These are phyloP conservation scores for Fusarium pseudonygamai DNA, from an alignment of 2,329 filamentous ascomycete genomes.

Conservation along the genomic window DNA sequence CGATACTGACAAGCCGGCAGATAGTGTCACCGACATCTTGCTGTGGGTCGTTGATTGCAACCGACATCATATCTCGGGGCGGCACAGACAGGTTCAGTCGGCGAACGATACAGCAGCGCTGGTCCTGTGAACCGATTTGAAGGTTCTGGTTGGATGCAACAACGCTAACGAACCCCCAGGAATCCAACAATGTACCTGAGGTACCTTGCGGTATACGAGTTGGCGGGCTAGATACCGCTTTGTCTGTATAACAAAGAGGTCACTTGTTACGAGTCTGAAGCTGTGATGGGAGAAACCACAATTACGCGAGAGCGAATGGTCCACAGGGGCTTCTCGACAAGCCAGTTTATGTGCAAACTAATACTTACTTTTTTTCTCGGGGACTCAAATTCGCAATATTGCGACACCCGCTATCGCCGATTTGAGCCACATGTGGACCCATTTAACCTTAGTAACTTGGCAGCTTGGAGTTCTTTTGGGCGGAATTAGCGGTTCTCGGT, in stretches of 20 bases:
- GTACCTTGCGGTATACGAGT: slow-evolving; percentile 16
- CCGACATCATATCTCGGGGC: slow-evolving; percentile 31
- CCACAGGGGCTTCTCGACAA: background rate
- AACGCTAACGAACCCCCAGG: slow-evolving; percentile 39
- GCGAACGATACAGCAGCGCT: slow-evolving; percentile 23
- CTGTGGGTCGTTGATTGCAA: slow-evolving; percentile 41
- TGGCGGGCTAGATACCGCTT: background rate
- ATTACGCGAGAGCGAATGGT: background rate
- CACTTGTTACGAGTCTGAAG: background rate
- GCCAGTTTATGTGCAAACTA: background rate
- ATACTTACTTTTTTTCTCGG: background rate
- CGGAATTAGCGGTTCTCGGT: slow-evolving; percentile 31
- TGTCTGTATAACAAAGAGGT: slow-evolving; percentile 9
- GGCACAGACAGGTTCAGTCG: slow-evolving; percentile 34
- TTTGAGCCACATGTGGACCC: slow-evolving; percentile 3
- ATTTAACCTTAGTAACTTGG: background rate
- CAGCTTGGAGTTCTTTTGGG: background rate
- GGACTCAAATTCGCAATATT: slow-evolving; percentile 3
- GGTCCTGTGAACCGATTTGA: slow-evolving; percentile 40
- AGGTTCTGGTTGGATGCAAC: slow-evolving; percentile 41
- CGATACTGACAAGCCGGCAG: slow-evolving; percentile 38
- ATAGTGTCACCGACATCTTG: slow-evolving; percentile 44
- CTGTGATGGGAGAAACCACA: background rate
- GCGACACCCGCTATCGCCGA: slow-evolving; percentile 27
- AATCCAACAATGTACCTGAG: slow-evolving; percentile 9